Conservation (phyloP, 306 rosid species). For the Trichosanthes cucumerina region DNA sequence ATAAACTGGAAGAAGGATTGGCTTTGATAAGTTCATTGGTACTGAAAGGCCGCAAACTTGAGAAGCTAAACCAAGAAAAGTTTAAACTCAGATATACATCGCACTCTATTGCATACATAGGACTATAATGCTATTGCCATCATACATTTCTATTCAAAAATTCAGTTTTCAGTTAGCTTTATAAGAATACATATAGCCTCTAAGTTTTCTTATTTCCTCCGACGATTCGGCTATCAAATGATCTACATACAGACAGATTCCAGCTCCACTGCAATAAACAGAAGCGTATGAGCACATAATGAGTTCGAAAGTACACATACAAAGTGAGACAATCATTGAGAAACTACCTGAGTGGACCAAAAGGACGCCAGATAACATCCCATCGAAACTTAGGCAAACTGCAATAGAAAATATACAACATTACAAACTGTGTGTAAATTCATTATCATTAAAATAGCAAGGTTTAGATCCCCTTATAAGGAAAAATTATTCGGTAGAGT, state of each 20-base stretch:
- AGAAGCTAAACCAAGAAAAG: too few relatives aligned
- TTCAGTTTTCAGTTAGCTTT: slow-evolving; percentile 64
- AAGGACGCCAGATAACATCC: slow-evolving; percentile 86
- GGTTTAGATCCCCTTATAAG: too few relatives aligned
- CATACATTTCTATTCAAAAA: too few relatives aligned
- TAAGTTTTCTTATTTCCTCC: slow-evolving; percentile 73
- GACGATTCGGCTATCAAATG: slow-evolving; percentile 59
- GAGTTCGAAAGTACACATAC: neutral
- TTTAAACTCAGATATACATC: too few relatives aligned
- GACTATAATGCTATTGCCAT: neutral
- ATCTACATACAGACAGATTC: slow-evolving; percentile 71
- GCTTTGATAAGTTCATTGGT: too few relatives aligned
- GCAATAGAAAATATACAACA: neutral
- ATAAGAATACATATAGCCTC: slow-evolving; percentile 64
- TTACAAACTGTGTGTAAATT: neutral
- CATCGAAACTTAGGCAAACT: slow-evolving; percentile 79
- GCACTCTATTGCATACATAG: too few relatives aligned
- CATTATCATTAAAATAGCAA: neutral
- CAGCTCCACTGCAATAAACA: slow-evolving; percentile 57
- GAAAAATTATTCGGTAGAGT: too few relatives aligned
- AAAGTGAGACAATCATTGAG: neutral
- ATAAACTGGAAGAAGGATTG: too few relatives aligned
- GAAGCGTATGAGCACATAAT: neutral
- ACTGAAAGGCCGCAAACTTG: too few relatives aligned
- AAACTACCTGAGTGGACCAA: slow-evolving; percentile 70